Base-by-base conservation (phyloP, 2,329 filamentous ascomycete genomes). In the Drechslerella stenobrocha region DNA sequence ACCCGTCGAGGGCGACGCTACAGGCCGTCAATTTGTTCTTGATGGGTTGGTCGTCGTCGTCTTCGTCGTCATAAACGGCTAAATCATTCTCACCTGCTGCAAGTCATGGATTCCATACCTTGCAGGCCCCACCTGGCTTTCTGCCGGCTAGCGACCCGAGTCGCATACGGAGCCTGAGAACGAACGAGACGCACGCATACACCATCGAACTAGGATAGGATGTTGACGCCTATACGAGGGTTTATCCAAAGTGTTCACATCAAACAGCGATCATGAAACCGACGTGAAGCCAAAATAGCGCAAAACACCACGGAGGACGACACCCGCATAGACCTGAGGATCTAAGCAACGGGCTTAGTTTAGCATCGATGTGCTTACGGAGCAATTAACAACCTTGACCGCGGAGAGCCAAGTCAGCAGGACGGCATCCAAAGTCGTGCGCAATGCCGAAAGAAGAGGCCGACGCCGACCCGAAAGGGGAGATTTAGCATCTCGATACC, bases 21-120 rank as follows among this genome's bases (percentile, higher is more conserved):
- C 91, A 96, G 76, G 92, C 89, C 71, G 87, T 97, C 3, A 96
- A 97, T 76, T 88, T 88, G 57, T 95, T 89, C 73, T 77, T 97
- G 52, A 92, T 97, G 55, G 55, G 63, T 18, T 67, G 63, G 55
- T 20, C 28, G 28, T 30, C 28, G 28, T 30, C 5, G 28, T 11
- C 28, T 5, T 30, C 11, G 28, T 30, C 28, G 28, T 30, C 28
- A 30, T 30, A 30, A 30, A 30, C 5, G 28, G 28, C 28, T 30
- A 30, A 30, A 30, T 30, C 28, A 30, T 30, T n/a, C 28, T 30
- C 28, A 30, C 5, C 28, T 30, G 28, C 5, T 30, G 28, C 28
- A 30, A 5, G 28, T 5, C 5, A 30, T 30, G 11, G n/a, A n/a
- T n/a, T n/a, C n/a, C n/a, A n/a, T n/a, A n/a, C n/a, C n/a, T n/a